Percentiles rank a stretch among this genome's conserved stretches.
Conservation (phyloP, 257 asterid species). For the Lycium barbarum region DNA sequence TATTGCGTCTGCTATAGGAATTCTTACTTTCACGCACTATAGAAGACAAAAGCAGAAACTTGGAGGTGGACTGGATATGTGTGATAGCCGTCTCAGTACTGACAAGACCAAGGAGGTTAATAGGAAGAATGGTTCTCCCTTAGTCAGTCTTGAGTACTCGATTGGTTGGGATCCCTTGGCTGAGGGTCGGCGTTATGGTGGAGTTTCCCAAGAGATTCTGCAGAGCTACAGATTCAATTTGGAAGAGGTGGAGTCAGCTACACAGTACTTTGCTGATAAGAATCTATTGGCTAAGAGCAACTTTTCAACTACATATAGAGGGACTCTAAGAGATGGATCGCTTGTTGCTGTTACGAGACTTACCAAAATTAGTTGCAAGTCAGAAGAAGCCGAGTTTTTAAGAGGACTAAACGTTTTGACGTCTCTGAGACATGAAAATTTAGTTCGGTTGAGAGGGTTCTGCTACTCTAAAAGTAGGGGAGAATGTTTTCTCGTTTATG, state of each 20-base stretch:
- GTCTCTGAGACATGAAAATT: constrained; percentile 77
- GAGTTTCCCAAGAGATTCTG: constrained; percentile 65
- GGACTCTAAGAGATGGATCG: constrained; percentile 82
- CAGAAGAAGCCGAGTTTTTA: constrained; percentile 88
- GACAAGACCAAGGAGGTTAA: constrained; percentile 55
- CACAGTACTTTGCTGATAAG: constrained; percentile 80
- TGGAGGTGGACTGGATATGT: constrained; percentile 43
- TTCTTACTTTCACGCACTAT: constrained; percentile 51
- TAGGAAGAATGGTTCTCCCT: constrained; percentile 84
- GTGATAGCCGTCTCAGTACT: constrained; percentile 49
- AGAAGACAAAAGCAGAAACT: constrained; percentile 70
- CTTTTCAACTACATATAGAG: constrained; percentile 69
- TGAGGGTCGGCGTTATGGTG: constrained; percentile 77
- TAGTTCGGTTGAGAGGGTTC: constrained; percentile 81
- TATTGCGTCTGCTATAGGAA: constrained; percentile 51
- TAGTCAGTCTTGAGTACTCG: constrained; percentile 85
- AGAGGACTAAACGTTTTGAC: constrained; percentile 66
- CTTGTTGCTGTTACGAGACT: constrained; percentile 75
- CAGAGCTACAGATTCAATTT: constrained; percentile 71
- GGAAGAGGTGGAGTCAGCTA: constrained; percentile 85
- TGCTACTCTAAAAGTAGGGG: constrained; percentile 88
- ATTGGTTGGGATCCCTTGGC: constrained; percentile 94
- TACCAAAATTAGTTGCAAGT: constrained; percentile 81
- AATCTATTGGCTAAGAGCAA: constrained; percentile 76
- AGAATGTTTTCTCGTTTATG: constrained; percentile 85